These are phyloP conservation scores for Raddia distichophylla DNA, from an alignment of 176 grass and related monocot species.

Conservation along the genomic window DNA sequence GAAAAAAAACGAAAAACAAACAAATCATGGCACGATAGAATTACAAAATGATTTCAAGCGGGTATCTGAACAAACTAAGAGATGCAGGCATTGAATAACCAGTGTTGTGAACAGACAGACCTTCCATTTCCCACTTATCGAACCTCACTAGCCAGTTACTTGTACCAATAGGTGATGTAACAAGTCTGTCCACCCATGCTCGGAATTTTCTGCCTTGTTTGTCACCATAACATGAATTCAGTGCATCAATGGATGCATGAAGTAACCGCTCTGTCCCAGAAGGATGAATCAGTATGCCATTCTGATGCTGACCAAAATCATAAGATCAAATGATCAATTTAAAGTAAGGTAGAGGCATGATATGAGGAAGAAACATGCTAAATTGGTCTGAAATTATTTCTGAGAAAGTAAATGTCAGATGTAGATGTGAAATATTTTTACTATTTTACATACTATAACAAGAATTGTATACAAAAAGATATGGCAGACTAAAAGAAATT, in stretches of 20 bases:
- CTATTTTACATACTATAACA: slow-evolving; percentile 24
- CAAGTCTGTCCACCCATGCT: slow-evolving; percentile 81
- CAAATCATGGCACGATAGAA: not conserved
- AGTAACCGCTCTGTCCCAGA: slow-evolving; percentile 67
- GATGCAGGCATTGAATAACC: not conserved
- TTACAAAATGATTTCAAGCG: not conserved
- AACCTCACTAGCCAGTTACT: slow-evolving; percentile 81
- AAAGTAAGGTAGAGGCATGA: slow-evolving; percentile 26
- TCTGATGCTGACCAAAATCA: slow-evolving; percentile 56
- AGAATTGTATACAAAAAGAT: slow-evolving; percentile 9
- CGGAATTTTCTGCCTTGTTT: slow-evolving; percentile 65
- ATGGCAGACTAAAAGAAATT: not conserved
- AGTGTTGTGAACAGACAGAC: slow-evolving; percentile 41
- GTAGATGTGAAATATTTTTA: not conserved
- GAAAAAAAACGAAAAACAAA: not conserved
- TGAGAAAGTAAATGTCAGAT: not conserved
- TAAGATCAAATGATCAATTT: slow-evolving; percentile 3
- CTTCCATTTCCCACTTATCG: slow-evolving; percentile 84
- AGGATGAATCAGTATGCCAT: slow-evolving; percentile 71
- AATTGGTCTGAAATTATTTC: not conserved
- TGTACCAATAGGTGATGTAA: slow-evolving; percentile 57
- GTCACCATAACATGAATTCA: slow-evolving; percentile 67
- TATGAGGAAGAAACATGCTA: not conserved
- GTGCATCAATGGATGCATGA: slow-evolving; percentile 55
- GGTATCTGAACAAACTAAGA: slow-evolving; percentile 18